Evolutionary conservation across 179 eudicot genomes (phyloP).

Genomic region (Vitellaria paradoxa): DNA sequence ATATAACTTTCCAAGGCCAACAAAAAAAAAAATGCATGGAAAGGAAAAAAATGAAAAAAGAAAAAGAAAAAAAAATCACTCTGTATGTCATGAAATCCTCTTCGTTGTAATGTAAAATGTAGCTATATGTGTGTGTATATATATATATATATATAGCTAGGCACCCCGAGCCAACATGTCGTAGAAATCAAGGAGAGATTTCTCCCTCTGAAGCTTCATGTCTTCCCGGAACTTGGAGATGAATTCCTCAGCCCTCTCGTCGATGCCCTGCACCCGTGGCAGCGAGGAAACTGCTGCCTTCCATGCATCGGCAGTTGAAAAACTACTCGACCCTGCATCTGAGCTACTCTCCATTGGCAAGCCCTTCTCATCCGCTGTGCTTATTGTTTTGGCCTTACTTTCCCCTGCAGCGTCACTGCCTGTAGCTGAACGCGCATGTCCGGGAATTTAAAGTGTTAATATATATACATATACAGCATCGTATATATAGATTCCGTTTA

Average conservation of each 20-base stretch:
- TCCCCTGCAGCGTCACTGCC: not conserved
- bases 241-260: slow-evolving; percentile 81
- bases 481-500: too few species aligned
- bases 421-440: too few species aligned
- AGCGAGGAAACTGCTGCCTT: slow-evolving; percentile 24
- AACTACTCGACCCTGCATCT: too few species aligned
- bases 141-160: slow-evolving; percentile 4
- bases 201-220: slow-evolving; percentile 60
- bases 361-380: not conserved
- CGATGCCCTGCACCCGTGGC: slow-evolving; percentile 41
- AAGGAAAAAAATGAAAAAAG: not conserved
- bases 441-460: too few species aligned
- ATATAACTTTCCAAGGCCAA: not conserved
- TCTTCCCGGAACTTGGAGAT: slow-evolving; percentile 54
- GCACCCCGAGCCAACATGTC: slow-evolving; percentile 66
- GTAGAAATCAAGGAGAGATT: slow-evolving; percentile 58
- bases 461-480: too few species aligned
- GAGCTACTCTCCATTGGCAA: too few species aligned
- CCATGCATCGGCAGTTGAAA: slow-evolving; percentile 8
- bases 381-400: too few species aligned
- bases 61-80: not conserved
- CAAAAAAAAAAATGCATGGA: too few species aligned
- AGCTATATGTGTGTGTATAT: too few species aligned
- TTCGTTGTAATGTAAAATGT: too few species aligned
- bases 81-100: not conserved